phyloP scores from a whole-genome alignment of 257 asterid genomes.

The Petunia secreta region DNA sequence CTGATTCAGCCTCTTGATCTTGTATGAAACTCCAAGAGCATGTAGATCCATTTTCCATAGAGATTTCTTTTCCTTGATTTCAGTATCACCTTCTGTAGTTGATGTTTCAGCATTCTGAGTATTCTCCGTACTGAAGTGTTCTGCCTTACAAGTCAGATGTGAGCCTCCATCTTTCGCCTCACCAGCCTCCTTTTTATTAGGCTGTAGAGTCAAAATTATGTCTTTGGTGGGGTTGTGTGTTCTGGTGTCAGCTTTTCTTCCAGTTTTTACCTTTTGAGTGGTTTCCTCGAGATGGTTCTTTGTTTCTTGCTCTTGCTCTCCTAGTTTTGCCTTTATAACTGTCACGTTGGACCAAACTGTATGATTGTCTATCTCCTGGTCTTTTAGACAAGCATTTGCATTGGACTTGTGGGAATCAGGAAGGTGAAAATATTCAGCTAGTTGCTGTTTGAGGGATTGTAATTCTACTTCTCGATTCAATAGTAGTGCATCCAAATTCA shows the following conservation, averaged over 20 bases:
- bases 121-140: slow-evolving; percentile 38
- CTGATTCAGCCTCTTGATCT: slow-evolving; percentile 94
- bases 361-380: slow-evolving; percentile 42
- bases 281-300: slow-evolving; percentile 38
- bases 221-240: slow-evolving; percentile 53
- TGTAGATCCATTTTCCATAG: slow-evolving; percentile 78
- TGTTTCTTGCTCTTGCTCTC: slow-evolving; percentile 53
- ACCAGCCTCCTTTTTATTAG: slow-evolving; percentile 46
- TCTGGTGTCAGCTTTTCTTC: slow-evolving; percentile 33
- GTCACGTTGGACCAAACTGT: slow-evolving; percentile 78
- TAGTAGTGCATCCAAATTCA: slow-evolving; percentile 58
- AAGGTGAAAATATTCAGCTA: slow-evolving; percentile 51
- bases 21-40: slow-evolving; percentile 88
- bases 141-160: slow-evolving; percentile 39
- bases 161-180: slow-evolving; percentile 35
- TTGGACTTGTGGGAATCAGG: slow-evolving; percentile 58
- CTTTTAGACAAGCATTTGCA: slow-evolving; percentile 44
- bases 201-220: slow-evolving; percentile 61
- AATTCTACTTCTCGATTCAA: slow-evolving; percentile 65
- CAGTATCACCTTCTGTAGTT: slow-evolving; percentile 39
- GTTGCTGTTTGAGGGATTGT: slow-evolving; percentile 61
- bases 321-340: slow-evolving; percentile 60
- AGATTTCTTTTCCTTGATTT: slow-evolving; percentile 41
- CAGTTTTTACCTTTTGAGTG: slow-evolving; percentile 33
- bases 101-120: slow-evolving; percentile 43